phyloP scores from a whole-genome alignment of 1,139 yeast species.

The Wickerhamomyces sp. region DNA sequence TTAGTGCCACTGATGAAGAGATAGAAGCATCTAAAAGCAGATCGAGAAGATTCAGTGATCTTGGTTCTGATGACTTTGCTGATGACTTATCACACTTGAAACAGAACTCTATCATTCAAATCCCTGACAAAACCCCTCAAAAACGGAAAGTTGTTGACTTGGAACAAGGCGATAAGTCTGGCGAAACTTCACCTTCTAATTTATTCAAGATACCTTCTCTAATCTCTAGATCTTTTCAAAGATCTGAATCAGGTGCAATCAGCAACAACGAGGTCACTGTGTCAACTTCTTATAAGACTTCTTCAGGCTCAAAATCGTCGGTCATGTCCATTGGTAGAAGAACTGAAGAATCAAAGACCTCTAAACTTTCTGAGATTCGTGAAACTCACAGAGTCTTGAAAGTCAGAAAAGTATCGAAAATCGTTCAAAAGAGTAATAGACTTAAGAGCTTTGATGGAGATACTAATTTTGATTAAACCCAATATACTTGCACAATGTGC shows the following conservation, averaged over 20 bases:
- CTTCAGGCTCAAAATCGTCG: slow-evolving; percentile 56
- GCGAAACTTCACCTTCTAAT: slow-evolving; percentile 24
- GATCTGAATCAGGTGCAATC: slow-evolving; percentile 35
- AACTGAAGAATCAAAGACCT: slow-evolving; percentile 6
- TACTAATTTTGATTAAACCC: slow-evolving; percentile 8
- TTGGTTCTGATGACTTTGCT: slow-evolving; percentile 19
- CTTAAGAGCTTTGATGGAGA: slow-evolving; percentile 8
- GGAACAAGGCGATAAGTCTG: slow-evolving; percentile 24
- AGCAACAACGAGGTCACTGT: slow-evolving; percentile 52
- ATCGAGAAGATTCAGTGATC: slow-evolving; percentile 4
- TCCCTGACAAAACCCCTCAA: slow-evolving; percentile 19
- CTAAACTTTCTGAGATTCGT: not conserved
- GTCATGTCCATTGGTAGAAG: slow-evolving; percentile 46
- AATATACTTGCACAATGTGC: not conserved
- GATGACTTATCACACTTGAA: slow-evolving; percentile 47
- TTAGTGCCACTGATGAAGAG: slow-evolving; percentile 35
- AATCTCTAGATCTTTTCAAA: slow-evolving; percentile 40
- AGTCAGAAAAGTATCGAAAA: slow-evolving; percentile 16
- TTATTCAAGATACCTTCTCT: slow-evolving; percentile 44
- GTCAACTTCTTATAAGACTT: slow-evolving; percentile 51
- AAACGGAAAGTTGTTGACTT: slow-evolving; percentile 13
- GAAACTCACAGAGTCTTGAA: slow-evolving; percentile 21
- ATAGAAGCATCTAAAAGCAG: slow-evolving; percentile 11
- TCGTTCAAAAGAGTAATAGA: slow-evolving; percentile 7
- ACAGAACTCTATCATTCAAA: slow-evolving; percentile 38